Base-by-base conservation (phyloP, 139 green algal species). In the Tetradesmus lagerheimii region DNA sequence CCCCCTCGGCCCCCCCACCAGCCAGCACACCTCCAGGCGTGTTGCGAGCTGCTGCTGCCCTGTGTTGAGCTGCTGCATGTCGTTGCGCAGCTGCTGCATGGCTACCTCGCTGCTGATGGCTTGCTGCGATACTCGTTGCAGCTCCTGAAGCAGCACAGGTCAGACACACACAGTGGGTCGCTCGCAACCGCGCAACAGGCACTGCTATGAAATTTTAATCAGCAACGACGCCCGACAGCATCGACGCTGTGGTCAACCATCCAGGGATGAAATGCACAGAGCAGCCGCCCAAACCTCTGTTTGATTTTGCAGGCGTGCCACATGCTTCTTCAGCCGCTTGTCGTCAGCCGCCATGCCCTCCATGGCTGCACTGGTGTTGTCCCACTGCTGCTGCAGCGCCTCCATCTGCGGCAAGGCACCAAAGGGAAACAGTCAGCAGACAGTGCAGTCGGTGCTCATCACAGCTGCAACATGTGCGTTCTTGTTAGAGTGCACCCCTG, bases 341-440 rank as follows among this genome's bases (percentile, higher is more conserved):
- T 88, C 83, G 4, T 80, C 83, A 39, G n/a, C 14, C 35, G 75
- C 43, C 38, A 88, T 20, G 16, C 15, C 64, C 8, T 88, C 83
- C 64, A 88, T 39, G 3, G 62, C 83, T n/a, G 83, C 41, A 12
- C 38, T 47, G 2, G 62, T 80, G 64, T 66, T 80, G 38, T 88
- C 83, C 83, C 83, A 88, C 37, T 88, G 83, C 83, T 66, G 83
- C 41, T 88, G 83, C 27, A 88, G 64, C 20, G 64, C 64, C 41
- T 88, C 83, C 83, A 88, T 88, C 83, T 88, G 76, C 71, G 71
- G 71, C 71, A 41, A 25, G 71, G 71, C 71, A 38, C 20, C 71
- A 41, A 9, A 5, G 8, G 8, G 47, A 62, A 20, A 11, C 47
- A 20, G 12, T 62, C 47, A 62, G 47, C 47, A 16, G n/a, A n/a